Base-by-base conservation (phyloP, 2,329 filamentous ascomycete species). In the Diaporthe humulicola region DNA sequence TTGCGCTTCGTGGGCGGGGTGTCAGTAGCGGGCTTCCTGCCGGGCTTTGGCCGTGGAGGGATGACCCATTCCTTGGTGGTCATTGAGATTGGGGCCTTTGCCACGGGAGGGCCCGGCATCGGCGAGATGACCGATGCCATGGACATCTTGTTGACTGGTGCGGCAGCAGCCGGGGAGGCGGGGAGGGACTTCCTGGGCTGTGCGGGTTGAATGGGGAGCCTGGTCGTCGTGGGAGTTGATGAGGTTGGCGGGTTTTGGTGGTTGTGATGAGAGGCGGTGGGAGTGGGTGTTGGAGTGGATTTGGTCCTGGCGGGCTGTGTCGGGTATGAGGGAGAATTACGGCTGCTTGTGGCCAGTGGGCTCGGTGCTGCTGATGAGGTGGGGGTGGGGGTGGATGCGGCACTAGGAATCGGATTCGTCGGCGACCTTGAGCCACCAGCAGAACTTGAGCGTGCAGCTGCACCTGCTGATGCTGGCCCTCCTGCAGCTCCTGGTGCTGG, bases 1-100 rank as follows among this genome's bases (percentile, higher is more conserved):
- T 98, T 97, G 78, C 97, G 92, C 86, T 98, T 98, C 57, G 95
- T 98, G 2, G 94, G 94, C 19, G 96, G 95, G 70, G 96, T 97
- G 81, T 98, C 96, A 48, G 95, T 97, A 61, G 95, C 95, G 4
- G 96, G 96, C 88, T 98, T 98, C 79, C 96, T 92, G 66, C 96
- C 96, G 30, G 97, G 96, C 87, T 96, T 96, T 61, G 94, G 94
- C 76, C 94, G 90, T 38, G 94, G 94, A 33, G 94, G 94, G 58
- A 97, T 92, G 33, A 96, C 89, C 94, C 94, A 97, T 90, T 96
- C 93, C 83, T 93, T 96, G 79, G 90, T 94, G 48, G 94, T 96
- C 82, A 96, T 91, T 70, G 88, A 90, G 70, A 87, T 83, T 67
- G 87, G 86, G 50, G 81, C 79, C 76, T 87, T 87, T 73, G 82